Base-by-base conservation (phyloP, 768 basidiomycete genomes). In the Phallus indusiatus region DNA sequence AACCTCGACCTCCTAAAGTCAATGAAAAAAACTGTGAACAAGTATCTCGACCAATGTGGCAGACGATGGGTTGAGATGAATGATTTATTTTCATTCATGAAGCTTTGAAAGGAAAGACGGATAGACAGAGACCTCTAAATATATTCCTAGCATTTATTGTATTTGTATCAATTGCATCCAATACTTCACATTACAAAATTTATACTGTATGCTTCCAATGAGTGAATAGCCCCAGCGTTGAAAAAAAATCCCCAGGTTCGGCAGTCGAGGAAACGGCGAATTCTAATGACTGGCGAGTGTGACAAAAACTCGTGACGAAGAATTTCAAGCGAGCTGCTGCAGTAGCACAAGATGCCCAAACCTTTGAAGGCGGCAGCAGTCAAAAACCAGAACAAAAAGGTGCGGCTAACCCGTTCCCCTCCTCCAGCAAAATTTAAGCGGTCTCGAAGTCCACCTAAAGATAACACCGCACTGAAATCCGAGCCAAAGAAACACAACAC, bases 51-150 rank as follows among this genome's bases (percentile, higher is more conserved):
- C 62, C 82, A 85, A 67, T 93, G 86, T 70, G 94, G 90, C 37
- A 78, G 94, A 63, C 81, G 91, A 60, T 98, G 90, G 86, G 90
- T 99, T 17, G 84, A 90, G 64, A 78, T 99, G 64, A 75, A 77
- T 37, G 67, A 76, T 4, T 73, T 99, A 55, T 98, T 99, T 72
- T 84, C 88, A 33, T 87, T 84, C 67, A 86, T 94, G 83, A 86
- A 81, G 64, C 33, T 83, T 53, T 85, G 67, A 71, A 60, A 14
- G 35, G 28, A 28, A 3, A 28, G 42, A 42, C 42, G 35, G 28
- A 28, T 28, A 28, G 42, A 42, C 42, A 14, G 42, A 11, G n/a
- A 42, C 42, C 12, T 42, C 42, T 14, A 37, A 8, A 42, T 42
- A 42, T 42, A 42, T 42, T n/a, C n/a, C 42, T 28, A 28, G 28